These are phyloP conservation scores for Naganishia friedmannii DNA, from an alignment of 768 basidiomycete species.

Conservation along the genomic window DNA sequence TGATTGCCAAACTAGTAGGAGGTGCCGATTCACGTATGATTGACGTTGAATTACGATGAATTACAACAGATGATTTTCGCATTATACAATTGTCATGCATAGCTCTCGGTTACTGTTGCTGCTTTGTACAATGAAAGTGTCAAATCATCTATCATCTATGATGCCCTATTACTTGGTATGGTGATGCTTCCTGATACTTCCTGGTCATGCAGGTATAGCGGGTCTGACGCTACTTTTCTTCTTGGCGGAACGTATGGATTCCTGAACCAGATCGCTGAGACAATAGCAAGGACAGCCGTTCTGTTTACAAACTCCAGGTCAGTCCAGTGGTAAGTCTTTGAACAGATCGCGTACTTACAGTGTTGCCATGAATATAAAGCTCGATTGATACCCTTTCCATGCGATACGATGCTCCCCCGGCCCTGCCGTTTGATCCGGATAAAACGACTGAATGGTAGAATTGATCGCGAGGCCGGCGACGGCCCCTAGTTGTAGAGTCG, in stretches of 20 bases:
- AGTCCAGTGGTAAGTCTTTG: not conserved
- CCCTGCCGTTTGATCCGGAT: not conserved
- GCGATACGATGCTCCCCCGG: slow-evolving; percentile 1
- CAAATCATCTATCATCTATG: not conserved
- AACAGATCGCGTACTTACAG: slow-evolving; percentile 1
- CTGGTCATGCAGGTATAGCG: not conserved
- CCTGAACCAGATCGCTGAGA: slow-evolving; percentile 31
- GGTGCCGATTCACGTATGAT: not conserved
- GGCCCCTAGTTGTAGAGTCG: slow-evolving; percentile 27
- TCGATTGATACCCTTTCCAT: slow-evolving; percentile 27
- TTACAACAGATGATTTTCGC: not conserved
- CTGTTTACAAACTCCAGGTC: not conserved
- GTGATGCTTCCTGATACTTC: not conserved
- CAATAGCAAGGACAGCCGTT: slow-evolving; percentile 25
- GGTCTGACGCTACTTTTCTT: not conserved
- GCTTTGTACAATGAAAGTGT: not conserved
- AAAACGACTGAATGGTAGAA: slow-evolving; percentile 24
- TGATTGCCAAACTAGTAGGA: not conserved
- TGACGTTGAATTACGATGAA: not conserved
- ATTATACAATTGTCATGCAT: slow-evolving; percentile 1
- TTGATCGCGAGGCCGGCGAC: slow-evolving; percentile 28
- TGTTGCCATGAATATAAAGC: slow-evolving; percentile 27
- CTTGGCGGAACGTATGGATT: slow-evolving; percentile 7
- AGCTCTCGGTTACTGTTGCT: not conserved
- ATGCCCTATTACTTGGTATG: not conserved